Evolutionary conservation across 108 stramenopile species (phyloP).

Genomic region (Conticribra weissflogii): DNA sequence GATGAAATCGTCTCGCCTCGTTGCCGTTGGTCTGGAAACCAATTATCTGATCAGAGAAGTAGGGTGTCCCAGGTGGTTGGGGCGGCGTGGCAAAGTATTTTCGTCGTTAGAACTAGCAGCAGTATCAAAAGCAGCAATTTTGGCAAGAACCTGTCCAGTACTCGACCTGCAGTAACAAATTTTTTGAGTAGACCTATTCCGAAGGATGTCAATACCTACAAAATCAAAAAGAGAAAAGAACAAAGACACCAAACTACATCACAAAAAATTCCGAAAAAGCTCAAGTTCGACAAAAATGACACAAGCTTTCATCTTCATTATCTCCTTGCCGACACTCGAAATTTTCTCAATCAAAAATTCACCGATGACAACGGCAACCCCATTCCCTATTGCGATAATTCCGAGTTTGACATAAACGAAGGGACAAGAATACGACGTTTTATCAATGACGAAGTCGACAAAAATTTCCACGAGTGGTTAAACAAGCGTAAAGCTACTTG

Average conservation of each 20-base stretch:
- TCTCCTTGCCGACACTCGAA: conserved; percentile 13
- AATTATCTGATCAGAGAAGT: neutral
- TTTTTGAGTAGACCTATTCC: too few relatives aligned
- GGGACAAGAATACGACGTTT: conserved; percentile 35
- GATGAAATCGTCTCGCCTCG: conserved; percentile 6
- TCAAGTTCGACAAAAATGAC: conserved; percentile 4
- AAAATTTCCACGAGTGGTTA: conserved; percentile 53
- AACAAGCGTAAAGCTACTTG: conserved; percentile 53
- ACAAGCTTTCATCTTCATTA: neutral
- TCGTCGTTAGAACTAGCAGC: neutral
- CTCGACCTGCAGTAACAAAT: too few relatives aligned
- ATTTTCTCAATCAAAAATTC: conserved; percentile 28
- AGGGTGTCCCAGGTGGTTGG: conserved; percentile 2
- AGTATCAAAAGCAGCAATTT: neutral
- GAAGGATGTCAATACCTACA: neutral
- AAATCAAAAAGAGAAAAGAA: neutral
- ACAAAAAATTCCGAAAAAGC: neutral
- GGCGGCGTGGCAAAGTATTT: conserved; percentile 6
- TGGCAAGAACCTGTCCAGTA: too few relatives aligned
- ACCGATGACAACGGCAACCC: conserved; percentile 22
- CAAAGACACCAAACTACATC: neutral
- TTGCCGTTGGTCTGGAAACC: neutral
- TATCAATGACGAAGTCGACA: conserved; percentile 23
- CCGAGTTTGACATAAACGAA: conserved; percentile 52
- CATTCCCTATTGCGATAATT: conserved; percentile 56